Evolutionary conservation across 2,329 filamentous ascomycete genomes (phyloP), one percentile per base, ranked within the genome.

Genomic region (Thelonectria discophora): DNA sequence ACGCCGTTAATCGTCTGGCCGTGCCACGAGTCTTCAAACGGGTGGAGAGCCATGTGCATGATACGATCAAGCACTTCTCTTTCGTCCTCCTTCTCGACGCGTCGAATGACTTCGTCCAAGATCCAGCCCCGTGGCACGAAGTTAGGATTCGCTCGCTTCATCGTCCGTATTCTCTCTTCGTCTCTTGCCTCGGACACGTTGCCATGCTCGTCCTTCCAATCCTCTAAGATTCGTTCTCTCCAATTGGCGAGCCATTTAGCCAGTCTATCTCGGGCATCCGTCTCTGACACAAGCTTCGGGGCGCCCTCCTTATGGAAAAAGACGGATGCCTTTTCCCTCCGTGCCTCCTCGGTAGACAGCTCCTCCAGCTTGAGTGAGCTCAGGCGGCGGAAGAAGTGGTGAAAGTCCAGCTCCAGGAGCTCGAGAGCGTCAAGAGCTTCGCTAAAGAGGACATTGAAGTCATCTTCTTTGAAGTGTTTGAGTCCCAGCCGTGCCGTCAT

Each of bases 101-200:
- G 86, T 47, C 90, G 87, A 67, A 99, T 98, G 13, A 99, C 76
- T 77, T 99, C 95, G 74, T 98, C 94, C 18, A 99, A 82, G 53
- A 99, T 87, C 94, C 94, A 99, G 17, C 91, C 89, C 48, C 93
- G 86, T 0, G 95, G 93, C 0, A 97, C 82, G 72, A 99, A 99
- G 79, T 92, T 97, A 2, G 95, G 95, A 73, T 99, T 99, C 20
- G 94, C 90, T 24, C 80, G 82, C 79, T 91, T 92, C 95, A 98
- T 98, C 12, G 85, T 86, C 30, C 73, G 76, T 60, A 88, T 85
- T 63, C 94, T 84, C 69, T 90, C 86, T 3, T 78, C 80, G 48
- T 96, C 89, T 15, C 75, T 72, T 2, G 74, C 79, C 2, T 74
- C 73, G 0, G 77, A 74, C 11, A 79, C 69, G 27, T 45, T 64